Evolutionary conservation across 1,284 basidiomycete genomes (phyloP).

Genomic region (Papiliotrema flavescens): DNA sequence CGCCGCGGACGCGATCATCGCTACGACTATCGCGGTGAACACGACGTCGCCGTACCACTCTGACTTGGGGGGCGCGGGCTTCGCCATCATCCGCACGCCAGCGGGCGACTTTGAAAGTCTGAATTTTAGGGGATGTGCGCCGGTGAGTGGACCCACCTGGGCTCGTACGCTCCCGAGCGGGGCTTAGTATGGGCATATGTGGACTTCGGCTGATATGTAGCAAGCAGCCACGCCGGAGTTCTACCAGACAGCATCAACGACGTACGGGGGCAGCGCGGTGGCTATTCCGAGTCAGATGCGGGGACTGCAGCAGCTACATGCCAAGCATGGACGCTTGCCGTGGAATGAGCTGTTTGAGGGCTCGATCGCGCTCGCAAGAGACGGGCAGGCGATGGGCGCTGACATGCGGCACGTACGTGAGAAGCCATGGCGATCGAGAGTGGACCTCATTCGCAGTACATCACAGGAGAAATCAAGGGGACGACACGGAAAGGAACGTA

Average conservation of each 20-base stretch:
- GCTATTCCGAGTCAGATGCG: constrained; percentile 34
- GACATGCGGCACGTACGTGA: constrained; percentile 34
- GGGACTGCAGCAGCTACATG: constrained; percentile 30
- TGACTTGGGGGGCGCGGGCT: constrained; percentile 38
- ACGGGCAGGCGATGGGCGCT: constrained; percentile 60
- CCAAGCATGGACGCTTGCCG: constrained; percentile 19
- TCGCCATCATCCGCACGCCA: constrained; percentile 22
- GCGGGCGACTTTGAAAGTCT: constrained; percentile 19
- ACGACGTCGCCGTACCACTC: constrained; percentile 55
- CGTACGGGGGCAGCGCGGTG: constrained; percentile 28
- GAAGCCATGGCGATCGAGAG: no score
- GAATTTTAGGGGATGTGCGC: constrained; percentile 32
- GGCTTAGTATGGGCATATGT: no score
- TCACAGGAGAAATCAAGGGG: not conserved
- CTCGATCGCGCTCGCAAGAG: constrained; percentile 30
- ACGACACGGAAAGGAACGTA: not conserved
- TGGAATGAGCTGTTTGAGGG: constrained; percentile 26
- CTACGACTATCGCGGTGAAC: constrained; percentile 52
- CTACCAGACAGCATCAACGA: constrained; percentile 16
- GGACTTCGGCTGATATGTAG: constrained; percentile 3
- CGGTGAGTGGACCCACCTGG: constrained; percentile 18
- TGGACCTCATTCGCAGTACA: not conserved
- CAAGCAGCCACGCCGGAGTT: constrained; percentile 16
- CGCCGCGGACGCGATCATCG: constrained; percentile 37
- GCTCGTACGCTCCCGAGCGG: no score